Percentiles rank a stretch among this genome's conserved stretches.
Evolutionary conservation across 805 yeast genomes (phyloP).

Genomic region (Candida manassasensis): DNA sequence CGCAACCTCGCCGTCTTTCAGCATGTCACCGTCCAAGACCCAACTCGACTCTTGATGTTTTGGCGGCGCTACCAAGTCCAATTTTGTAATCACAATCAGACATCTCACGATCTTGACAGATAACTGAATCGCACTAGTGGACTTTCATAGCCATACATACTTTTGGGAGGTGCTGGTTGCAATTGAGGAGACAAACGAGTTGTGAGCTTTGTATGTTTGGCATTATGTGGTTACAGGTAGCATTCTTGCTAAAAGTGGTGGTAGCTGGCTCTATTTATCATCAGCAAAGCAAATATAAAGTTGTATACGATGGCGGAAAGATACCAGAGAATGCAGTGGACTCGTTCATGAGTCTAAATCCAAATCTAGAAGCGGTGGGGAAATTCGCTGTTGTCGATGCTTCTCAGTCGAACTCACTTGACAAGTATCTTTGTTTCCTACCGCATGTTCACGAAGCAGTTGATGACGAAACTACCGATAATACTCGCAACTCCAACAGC

Average conservation of each 20-base stretch:
- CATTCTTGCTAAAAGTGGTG: neutral
- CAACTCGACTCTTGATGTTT: too few relatives aligned
- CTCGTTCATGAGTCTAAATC: slow-evolving; percentile 8
- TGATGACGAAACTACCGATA: slow-evolving; percentile 1
- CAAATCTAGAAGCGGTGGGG: slow-evolving; percentile 8
- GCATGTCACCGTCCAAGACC: too few relatives aligned
- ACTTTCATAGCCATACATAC: too few relatives aligned
- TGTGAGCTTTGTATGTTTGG: too few relatives aligned
- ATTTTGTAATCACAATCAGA: too few relatives aligned
- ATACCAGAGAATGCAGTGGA: slow-evolving; percentile 15
- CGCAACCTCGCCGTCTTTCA: too few relatives aligned
- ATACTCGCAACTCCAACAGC: slow-evolving; percentile 5
- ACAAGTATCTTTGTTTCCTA: slow-evolving; percentile 19
- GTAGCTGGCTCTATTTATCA: slow-evolving; percentile 3
- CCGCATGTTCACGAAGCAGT: slow-evolving; percentile 10
- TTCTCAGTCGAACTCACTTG: slow-evolving; percentile 3
- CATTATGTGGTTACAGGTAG: neutral
- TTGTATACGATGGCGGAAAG: slow-evolving; percentile 13
- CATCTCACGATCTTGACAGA: too few relatives aligned
- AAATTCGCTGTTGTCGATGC: slow-evolving; percentile 16
- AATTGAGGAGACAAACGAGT: too few relatives aligned
- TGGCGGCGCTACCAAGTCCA: too few relatives aligned
- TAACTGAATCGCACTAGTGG: too few relatives aligned
- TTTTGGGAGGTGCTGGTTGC: too few relatives aligned
- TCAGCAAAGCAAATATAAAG: slow-evolving; percentile 10